Evolutionary conservation across 2,329 filamentous ascomycete genomes (phyloP).

Genomic region (Verticillium nubilum): DNA sequence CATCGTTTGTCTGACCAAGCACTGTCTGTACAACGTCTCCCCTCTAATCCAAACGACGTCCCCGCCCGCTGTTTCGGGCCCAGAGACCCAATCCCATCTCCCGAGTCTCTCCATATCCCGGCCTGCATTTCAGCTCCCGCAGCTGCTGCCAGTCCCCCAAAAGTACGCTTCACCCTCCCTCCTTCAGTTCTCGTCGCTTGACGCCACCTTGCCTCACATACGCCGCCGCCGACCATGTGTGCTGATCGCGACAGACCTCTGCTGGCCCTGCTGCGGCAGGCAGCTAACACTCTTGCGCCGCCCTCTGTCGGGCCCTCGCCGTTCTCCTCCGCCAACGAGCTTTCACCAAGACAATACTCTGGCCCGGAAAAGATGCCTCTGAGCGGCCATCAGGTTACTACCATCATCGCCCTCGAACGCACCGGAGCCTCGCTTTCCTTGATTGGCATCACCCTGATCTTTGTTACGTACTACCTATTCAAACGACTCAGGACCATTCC

Average conservation of each 20-base stretch:
- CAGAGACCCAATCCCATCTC: not conserved
- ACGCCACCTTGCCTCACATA: not conserved
- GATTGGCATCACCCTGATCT: slow-evolving; percentile 43
- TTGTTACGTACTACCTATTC: slow-evolving; percentile 44
- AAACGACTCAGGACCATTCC: slow-evolving; percentile 52
- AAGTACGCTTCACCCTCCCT: not conserved
- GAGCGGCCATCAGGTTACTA: slow-evolving; percentile 28
- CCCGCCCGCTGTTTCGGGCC: not conserved
- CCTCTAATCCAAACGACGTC: not conserved
- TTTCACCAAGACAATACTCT: not conserved
- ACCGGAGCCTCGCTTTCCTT: slow-evolving; percentile 49
- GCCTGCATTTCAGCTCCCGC: not conserved
- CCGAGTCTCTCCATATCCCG: not conserved
- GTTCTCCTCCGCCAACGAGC: not conserved
- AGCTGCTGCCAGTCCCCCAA: not conserved
- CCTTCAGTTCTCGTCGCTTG: not conserved
- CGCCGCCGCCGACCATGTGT: not conserved
- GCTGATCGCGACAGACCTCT: not conserved
- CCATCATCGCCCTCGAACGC: slow-evolving; percentile 44
- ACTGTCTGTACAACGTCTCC: not conserved
- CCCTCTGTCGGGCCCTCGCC: not conserved
- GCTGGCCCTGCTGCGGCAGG: not conserved
- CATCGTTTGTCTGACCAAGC: not conserved
- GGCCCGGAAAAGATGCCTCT: slow-evolving; percentile 17
- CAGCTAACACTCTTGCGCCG: not conserved